Percentiles rank a stretch among this genome's conserved stretches.
Conservation (phyloP, 2,329 filamentous ascomycete genomes). For the Ilyonectria mors-panacis region DNA sequence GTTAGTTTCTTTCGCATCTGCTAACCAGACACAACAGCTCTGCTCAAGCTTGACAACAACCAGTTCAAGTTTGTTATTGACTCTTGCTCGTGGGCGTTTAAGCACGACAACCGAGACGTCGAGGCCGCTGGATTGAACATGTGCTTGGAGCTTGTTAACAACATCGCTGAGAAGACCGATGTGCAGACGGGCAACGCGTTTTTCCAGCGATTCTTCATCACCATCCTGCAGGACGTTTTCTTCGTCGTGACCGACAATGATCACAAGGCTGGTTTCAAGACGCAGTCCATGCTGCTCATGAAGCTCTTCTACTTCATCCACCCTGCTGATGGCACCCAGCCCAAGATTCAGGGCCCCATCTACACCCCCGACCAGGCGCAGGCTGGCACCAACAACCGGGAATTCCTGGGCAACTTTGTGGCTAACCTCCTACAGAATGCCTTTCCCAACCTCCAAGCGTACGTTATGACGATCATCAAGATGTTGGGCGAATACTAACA, state of each 20-base stretch:
- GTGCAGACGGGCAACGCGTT: slow-evolving; percentile 89
- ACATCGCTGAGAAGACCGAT: slow-evolving; percentile 95
- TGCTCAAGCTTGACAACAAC: slow-evolving; percentile 93
- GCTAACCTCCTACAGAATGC: slow-evolving; percentile 87
- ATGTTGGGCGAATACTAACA: slow-evolving; percentile 52
- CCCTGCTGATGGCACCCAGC: slow-evolving; percentile 74
- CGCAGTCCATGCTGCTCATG: slow-evolving; percentile 92
- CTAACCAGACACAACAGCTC: slow-evolving; percentile 61
- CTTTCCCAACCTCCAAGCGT: slow-evolving; percentile 94
- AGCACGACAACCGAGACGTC: slow-evolving; percentile 98
- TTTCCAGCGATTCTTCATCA: slow-evolving; percentile 97
- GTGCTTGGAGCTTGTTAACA: slow-evolving; percentile 97
- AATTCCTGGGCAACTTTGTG: slow-evolving; percentile 92
- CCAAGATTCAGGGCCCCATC: slow-evolving; percentile 93
- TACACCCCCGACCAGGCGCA: slow-evolving; percentile 89
- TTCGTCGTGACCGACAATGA: slow-evolving; percentile 98
- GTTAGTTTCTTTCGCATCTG: neutral
- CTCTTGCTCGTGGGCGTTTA: slow-evolving; percentile 99
- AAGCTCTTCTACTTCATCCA: slow-evolving; percentile 98
- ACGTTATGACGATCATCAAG: slow-evolving; percentile 58
- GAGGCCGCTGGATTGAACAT: slow-evolving; percentile 97
- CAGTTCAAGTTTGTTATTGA: slow-evolving; percentile 99
- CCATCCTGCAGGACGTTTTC: slow-evolving; percentile 97
- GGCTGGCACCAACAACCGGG: slow-evolving; percentile 87
- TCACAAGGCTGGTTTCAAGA: slow-evolving; percentile 99